Evolutionary conservation across 805 yeast species (phyloP).

Genomic region (Suhomyces faveliae): DNA sequence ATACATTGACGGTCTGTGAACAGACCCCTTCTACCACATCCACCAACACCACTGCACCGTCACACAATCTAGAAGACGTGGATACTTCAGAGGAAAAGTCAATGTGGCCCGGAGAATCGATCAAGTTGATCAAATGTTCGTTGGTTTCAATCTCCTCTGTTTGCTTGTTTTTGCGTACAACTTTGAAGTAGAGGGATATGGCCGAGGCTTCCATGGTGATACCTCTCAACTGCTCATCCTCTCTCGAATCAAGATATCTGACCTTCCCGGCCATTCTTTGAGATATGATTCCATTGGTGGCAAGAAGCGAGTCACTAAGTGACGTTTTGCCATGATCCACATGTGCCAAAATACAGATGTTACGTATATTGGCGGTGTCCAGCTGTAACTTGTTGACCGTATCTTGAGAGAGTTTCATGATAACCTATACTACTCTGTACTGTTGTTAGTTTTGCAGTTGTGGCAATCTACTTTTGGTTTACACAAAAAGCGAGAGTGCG

Average conservation of each 20-base stretch:
- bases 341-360: slow-evolving; percentile 94
- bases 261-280: slow-evolving; percentile 94
- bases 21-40: slow-evolving; percentile 99
- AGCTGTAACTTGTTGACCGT: slow-evolving; percentile 66
- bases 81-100: slow-evolving; percentile 96
- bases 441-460: background rate
- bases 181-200: slow-evolving; percentile 84
- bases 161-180: slow-evolving; percentile 43
- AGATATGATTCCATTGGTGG: slow-evolving; percentile 95
- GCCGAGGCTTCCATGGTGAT: slow-evolving; percentile 98
- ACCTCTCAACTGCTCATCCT: slow-evolving; percentile 94
- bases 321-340: slow-evolving; percentile 99
- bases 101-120: slow-evolving; percentile 99
- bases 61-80: slow-evolving; percentile 92
- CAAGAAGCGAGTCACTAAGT: slow-evolving; percentile 83
- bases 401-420: slow-evolving; percentile 59
- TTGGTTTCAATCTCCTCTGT: slow-evolving; percentile 42
- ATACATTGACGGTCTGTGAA: slow-evolving; percentile 92
- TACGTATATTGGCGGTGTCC: slow-evolving; percentile 69
- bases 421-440: background rate
- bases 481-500: background rate
- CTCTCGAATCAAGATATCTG: slow-evolving; percentile 86
- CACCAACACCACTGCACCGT: slow-evolving; percentile 92
- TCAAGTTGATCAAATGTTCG: slow-evolving; percentile 84
- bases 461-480: background rate